Evolutionary conservation across 495 filamentous ascomycete species (phyloP).

Genomic region (Achaetomiella virescens): DNA sequence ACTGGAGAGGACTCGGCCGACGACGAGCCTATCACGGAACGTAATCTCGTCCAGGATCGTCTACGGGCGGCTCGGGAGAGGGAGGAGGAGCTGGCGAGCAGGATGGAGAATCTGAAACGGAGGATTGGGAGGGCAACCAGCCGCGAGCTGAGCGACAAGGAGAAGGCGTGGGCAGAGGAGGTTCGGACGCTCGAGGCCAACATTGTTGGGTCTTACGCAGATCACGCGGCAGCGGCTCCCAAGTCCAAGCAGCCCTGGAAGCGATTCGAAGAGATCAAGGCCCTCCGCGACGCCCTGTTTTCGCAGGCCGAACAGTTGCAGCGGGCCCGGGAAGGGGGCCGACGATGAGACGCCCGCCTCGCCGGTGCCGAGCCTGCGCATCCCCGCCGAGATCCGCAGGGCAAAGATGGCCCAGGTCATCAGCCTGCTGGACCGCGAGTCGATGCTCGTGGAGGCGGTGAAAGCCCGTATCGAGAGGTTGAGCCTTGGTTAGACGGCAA

Average conservation of each 20-base stretch:
- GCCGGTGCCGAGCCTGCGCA: slow-evolving; percentile 36
- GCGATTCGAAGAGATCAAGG: slow-evolving; percentile 44
- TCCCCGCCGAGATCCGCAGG: slow-evolving; percentile 62
- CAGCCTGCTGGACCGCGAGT: slow-evolving; percentile 64
- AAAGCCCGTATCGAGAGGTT: slow-evolving; percentile 31
- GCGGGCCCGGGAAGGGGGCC: slow-evolving; percentile 24
- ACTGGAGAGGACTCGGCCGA: slow-evolving; percentile 53
- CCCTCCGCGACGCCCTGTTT: slow-evolving; percentile 46
- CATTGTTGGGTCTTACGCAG: slow-evolving; percentile 33
- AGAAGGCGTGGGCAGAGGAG: slow-evolving; percentile 61
- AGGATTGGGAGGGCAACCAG: slow-evolving; percentile 53
- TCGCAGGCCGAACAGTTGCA: slow-evolving; percentile 40
- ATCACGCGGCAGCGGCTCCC: slow-evolving; percentile 11
- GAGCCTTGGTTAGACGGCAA: slow-evolving; percentile 22
- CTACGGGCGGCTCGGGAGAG: slow-evolving; percentile 52
- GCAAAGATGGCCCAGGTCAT: slow-evolving; percentile 64
- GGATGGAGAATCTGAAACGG: slow-evolving; percentile 58
- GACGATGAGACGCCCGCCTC: slow-evolving; percentile 25
- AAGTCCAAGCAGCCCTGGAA: slow-evolving; percentile 36
- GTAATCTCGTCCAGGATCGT: slow-evolving; percentile 52
- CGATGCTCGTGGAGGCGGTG: slow-evolving; percentile 46
- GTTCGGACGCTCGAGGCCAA: slow-evolving; percentile 46
- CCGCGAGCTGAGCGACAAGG: slow-evolving; percentile 66
- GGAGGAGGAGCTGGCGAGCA: slow-evolving; percentile 52
- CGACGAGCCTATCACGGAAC: slow-evolving; percentile 38